A percentile compares a stretch with the other conserved stretches of the same genome.
Conservation (phyloP, 192 early-diverging fungal genomes). For the Backusella macrospora region DNA sequence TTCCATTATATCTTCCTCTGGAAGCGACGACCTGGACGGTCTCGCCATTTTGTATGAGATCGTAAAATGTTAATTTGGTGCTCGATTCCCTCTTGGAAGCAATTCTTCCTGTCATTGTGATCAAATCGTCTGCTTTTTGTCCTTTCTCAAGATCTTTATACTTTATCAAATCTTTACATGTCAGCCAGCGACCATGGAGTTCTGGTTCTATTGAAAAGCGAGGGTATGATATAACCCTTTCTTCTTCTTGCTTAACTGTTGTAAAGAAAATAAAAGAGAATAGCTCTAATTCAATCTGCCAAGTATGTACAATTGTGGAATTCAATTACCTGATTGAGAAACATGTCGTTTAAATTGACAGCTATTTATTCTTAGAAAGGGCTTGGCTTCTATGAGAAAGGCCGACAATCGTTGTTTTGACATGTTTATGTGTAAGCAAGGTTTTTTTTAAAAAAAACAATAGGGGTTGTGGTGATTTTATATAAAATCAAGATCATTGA, state of each 20-base stretch:
- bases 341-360: background rate
- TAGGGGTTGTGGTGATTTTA: background rate
- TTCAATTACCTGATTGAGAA: constrained; percentile 1
- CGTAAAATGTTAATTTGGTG: constrained; percentile 73
- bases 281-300: background rate
- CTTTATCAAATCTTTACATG: constrained; percentile 19
- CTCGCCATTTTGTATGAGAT: constrained; percentile 62
- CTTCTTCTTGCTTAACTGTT: background rate
- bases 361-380: background rate
- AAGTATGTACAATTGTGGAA: background rate
- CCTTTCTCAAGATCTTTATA: constrained; percentile 8
- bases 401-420: background rate
- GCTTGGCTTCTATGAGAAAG: background rate
- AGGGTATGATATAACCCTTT: constrained; percentile 11
- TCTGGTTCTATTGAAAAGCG: constrained; percentile 15
- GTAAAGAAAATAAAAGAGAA: background rate
- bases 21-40: constrained; percentile 71
- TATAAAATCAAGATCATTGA: background rate
- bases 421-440: background rate
- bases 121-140: constrained; percentile 11
- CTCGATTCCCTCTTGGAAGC: constrained; percentile 69
- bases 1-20: constrained; percentile 43
- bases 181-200: constrained; percentile 20
- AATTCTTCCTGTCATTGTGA: constrained; percentile 62
- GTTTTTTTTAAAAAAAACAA: background rate